Evolutionary conservation across 345 rosid genomes (phyloP).

Genomic region (Linum trigynum): DNA sequence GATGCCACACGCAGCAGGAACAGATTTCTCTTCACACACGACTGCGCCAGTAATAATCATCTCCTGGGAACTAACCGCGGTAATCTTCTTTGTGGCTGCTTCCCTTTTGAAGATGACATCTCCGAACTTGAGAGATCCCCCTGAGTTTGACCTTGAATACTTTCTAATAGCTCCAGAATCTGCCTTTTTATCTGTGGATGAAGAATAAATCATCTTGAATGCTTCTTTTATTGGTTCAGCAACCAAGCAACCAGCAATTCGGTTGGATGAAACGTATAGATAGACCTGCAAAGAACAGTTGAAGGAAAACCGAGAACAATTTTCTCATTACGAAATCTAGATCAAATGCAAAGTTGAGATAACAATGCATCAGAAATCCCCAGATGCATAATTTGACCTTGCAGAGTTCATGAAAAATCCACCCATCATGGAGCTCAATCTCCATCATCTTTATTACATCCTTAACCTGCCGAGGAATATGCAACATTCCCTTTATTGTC

Average conservation of each 20-base stretch:
- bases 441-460: constrained; percentile 81
- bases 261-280: constrained; percentile 44
- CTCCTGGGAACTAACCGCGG: constrained; percentile 12
- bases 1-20: constrained; percentile 57
- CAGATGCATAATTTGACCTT: constrained; percentile 32
- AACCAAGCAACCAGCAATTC: constrained; percentile 64
- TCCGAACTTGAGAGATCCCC: constrained; percentile 51
- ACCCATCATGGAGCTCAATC: constrained; percentile 61
- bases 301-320: background rate
- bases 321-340: background rate
- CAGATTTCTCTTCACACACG: constrained; percentile 46
- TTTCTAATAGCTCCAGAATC: constrained; percentile 9
- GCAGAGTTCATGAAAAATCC: constrained; percentile 69
- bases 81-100: constrained; percentile 27
- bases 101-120: constrained; percentile 48
- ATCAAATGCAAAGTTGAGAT: background rate
- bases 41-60: constrained; percentile 30
- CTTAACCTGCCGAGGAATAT: constrained; percentile 39
- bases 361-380: background rate
- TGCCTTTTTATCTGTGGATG: constrained; percentile 19
- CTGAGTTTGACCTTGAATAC: constrained; percentile 26
- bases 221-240: constrained; percentile 81
- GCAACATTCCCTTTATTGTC: too few species aligned
- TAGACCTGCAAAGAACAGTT: constrained; percentile 45
- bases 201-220: constrained; percentile 36